Evolutionary conservation across 345 rosid species (phyloP).

Genomic region (Psidium friedrichsthalianum): DNA sequence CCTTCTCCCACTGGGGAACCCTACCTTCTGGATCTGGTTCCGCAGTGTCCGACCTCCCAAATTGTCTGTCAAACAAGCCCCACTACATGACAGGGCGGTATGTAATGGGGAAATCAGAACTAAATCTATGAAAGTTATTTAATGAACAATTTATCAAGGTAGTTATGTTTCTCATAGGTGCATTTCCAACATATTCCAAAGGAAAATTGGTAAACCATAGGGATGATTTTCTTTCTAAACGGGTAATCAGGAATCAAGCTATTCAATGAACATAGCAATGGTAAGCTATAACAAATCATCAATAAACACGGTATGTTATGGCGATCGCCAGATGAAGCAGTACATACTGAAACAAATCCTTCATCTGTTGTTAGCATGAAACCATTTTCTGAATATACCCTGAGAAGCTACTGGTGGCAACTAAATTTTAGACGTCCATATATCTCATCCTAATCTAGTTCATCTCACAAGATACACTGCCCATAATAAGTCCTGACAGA

Average conservation of each 20-base stretch:
- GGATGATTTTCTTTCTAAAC: background rate
- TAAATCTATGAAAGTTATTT: background rate
- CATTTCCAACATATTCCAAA: background rate
- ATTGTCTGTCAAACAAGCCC: conserved; percentile 80
- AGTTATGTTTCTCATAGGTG: background rate
- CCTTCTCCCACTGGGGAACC: conserved; percentile 67
- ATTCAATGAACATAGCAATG: background rate
- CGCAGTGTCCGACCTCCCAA: conserved; percentile 65
- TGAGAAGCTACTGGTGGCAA: background rate
- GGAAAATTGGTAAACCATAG: background rate
- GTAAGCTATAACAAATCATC: background rate
- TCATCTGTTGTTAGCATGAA: background rate
- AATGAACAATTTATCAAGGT: background rate
- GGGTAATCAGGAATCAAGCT: background rate
- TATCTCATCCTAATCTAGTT: background rate
- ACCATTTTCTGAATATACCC: background rate
- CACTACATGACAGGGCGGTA: conserved; percentile 33
- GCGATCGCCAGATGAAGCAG: background rate
- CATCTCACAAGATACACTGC: background rate
- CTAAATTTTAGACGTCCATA: background rate
- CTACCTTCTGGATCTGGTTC: conserved; percentile 83
- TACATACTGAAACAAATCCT: background rate
- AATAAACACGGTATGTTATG: background rate
- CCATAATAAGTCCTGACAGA: background rate
- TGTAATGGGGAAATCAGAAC: background rate